Evolutionary conservation across 202 grass and related monocot species (phyloP), one percentile per base, ranked within the genome.

Genomic region (Saccharum hybrid): DNA sequence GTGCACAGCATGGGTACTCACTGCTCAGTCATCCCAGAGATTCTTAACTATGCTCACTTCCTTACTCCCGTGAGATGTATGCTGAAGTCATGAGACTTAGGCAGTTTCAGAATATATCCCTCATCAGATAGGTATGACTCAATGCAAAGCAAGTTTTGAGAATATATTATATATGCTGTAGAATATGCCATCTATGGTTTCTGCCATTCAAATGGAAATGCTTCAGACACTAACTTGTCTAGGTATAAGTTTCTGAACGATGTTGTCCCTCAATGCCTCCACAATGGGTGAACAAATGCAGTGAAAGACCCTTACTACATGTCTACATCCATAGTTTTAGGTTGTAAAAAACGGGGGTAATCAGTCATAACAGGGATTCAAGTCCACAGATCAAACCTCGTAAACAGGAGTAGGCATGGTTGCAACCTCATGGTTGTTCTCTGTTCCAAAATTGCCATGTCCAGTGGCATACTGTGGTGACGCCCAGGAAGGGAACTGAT

Each of bases 341-440:
- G 45, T 60, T 39, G 31, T 34, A 60, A 18, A 52, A 19, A 77
- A 8, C 26, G 23, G 37, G 4, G 19, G 15, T n/a, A 75, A 74
- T 51, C 9, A 10, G 1, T 39, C 19, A 30, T 40, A 8, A 11
- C 2, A 80, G 22, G 62, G 19, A 72, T n/a, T 71, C 30, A 33
- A 72, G 56, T 70, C 7, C 8, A 6, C 6, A 13, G 26, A 72
- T 68, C 86, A 48, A 86, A 98, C 93, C 89, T 92, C 88, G 18
- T 66, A 90, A 45, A 66, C 33, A 63, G 96, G 91, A 13, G 77
- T 75, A 10, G 62, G 82, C 66, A 93, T 82, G 63, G 70, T 85
- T 54, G 89, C 68, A 78, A 77, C 76, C 3, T 89, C 89, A 72
- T 79, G 30, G 77, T 1, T 86, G 63, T 81, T 65, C 73, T 85